Evolutionary conservation across 805 yeast genomes (phyloP).

Genomic region (Tetrapisispora phaffii): DNA sequence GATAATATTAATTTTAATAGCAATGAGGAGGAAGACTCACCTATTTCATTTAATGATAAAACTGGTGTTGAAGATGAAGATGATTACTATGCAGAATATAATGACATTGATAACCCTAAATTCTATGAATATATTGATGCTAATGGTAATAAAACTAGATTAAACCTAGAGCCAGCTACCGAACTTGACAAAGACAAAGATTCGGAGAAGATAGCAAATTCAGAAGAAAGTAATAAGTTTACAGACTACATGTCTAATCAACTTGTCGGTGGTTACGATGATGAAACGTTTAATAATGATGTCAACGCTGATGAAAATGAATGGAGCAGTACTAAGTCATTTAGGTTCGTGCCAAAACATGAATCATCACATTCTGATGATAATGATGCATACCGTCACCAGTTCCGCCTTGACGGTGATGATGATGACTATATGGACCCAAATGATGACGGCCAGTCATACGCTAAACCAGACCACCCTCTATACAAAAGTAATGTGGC

Average conservation of each 20-base stretch:
- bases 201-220: slow-evolving; percentile 5
- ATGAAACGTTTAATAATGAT: slow-evolving; percentile 19
- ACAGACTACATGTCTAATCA: slow-evolving; percentile 25
- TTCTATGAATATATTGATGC: slow-evolving; percentile 30
- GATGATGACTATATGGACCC: slow-evolving; percentile 73
- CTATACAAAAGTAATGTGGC: slow-evolving; percentile 36
- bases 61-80: slow-evolving; percentile 38
- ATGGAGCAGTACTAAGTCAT: slow-evolving; percentile 1
- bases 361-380: slow-evolving; percentile 9
- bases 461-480: slow-evolving; percentile 52
- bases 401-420: slow-evolving; percentile 37
- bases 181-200: slow-evolving; percentile 27
- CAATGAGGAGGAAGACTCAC: slow-evolving; percentile 6
- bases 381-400: slow-evolving; percentile 32
- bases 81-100: slow-evolving; percentile 31
- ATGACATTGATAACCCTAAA: slow-evolving; percentile 24
- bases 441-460: slow-evolving; percentile 71
- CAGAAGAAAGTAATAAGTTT: slow-evolving; percentile 16
- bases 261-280: slow-evolving; percentile 14
- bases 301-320: slow-evolving; percentile 15
- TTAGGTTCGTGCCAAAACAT: slow-evolving; percentile 8
- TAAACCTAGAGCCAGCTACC: slow-evolving; percentile 29
- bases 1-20: slow-evolving; percentile 25
- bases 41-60: slow-evolving; percentile 4
- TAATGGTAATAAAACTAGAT: slow-evolving; percentile 27